Percentiles rank a stretch among this genome's conserved stretches.
phyloP scores from a whole-genome alignment of 208 protist species.

The Leptomonas seymouri region DNA sequence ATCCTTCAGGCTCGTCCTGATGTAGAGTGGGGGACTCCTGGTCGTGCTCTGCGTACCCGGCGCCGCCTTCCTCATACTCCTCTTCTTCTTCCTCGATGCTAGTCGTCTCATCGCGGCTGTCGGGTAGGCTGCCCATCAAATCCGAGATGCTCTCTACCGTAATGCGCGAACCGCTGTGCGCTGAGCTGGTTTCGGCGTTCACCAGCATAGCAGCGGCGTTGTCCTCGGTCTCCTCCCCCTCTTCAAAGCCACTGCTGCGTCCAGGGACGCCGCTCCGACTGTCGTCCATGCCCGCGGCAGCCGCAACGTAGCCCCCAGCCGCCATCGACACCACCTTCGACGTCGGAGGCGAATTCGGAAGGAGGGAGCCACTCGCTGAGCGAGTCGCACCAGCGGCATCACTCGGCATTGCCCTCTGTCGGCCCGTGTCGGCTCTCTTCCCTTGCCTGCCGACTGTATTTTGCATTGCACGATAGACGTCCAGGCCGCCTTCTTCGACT shows the following conservation, averaged over 20 bases:
- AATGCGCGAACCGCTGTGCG: slow-evolving; percentile 56
- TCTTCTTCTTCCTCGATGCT: slow-evolving; percentile 8
- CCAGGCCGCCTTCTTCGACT: slow-evolving; percentile 63
- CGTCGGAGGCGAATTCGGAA: slow-evolving; percentile 16
- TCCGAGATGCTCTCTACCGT: slow-evolving; percentile 56
- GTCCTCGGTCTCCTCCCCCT: background rate
- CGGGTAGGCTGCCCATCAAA: slow-evolving; percentile 31
- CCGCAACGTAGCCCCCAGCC: slow-evolving; percentile 10
- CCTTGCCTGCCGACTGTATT: background rate
- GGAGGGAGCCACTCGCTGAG: slow-evolving; percentile 4
- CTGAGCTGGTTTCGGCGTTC: slow-evolving; percentile 13
- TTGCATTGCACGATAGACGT: background rate
- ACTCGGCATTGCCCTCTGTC: slow-evolving; percentile 3
- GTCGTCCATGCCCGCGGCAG: background rate
- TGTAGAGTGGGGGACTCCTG: background rate
- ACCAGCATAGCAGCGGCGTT: no score
- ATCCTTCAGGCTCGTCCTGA: background rate
- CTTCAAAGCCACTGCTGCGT: background rate
- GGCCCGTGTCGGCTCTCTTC: background rate
- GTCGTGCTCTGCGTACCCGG: background rate
- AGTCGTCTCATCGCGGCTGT: slow-evolving; percentile 22
- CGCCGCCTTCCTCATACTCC: slow-evolving; percentile 11
- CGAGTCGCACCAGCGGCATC: slow-evolving; percentile 1
- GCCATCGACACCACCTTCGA: slow-evolving; percentile 16
- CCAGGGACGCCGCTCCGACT: background rate